phyloP scores from a whole-genome alignment of 2,329 filamentous ascomycete genomes.

The Fusarium robinianum region DNA sequence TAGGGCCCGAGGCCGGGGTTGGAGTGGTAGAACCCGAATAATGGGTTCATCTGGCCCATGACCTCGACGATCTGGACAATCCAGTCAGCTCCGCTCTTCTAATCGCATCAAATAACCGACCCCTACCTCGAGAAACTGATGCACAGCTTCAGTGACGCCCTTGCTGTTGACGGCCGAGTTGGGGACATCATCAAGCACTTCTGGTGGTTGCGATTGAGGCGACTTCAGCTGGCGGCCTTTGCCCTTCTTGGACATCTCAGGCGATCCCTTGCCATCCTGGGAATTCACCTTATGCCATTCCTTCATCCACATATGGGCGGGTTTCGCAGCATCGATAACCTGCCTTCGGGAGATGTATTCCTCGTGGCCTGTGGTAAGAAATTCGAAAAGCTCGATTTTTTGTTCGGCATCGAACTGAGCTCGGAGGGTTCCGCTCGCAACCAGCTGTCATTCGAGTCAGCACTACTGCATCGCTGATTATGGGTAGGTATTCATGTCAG shows the following conservation, averaged over 20 bases:
- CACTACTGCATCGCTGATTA: background rate
- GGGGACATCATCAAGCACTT: constrained; percentile 61
- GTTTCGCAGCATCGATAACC: constrained; percentile 64
- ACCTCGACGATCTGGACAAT: constrained; percentile 63
- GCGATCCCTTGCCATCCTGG: constrained; percentile 61
- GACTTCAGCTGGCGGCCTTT: constrained; percentile 64
- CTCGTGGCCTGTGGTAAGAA: constrained; percentile 74
- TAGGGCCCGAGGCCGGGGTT: constrained; percentile 62
- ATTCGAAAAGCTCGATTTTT: constrained; percentile 84
- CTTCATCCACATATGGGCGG: constrained; percentile 67
- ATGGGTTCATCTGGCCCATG: constrained; percentile 67
- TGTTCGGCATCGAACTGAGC: constrained; percentile 79
- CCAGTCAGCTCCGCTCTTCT: constrained; percentile 30
- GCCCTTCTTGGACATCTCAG: constrained; percentile 70
- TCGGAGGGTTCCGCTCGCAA: constrained; percentile 75
- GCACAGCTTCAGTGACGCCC: constrained; percentile 64
- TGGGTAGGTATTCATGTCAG: background rate
- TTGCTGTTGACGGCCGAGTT: constrained; percentile 61
- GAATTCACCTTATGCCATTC: constrained; percentile 66
- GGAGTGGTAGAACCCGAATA: constrained; percentile 62
- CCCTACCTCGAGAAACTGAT: constrained; percentile 67
- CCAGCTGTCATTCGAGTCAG: constrained; percentile 59
- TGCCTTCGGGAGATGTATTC: constrained; percentile 79
- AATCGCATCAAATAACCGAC: constrained; percentile 23
- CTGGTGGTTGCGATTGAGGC: constrained; percentile 61